These are phyloP conservation scores for Casuarina equisetifolia DNA, from an alignment of 306 rosid species.

Conservation along the genomic window DNA sequence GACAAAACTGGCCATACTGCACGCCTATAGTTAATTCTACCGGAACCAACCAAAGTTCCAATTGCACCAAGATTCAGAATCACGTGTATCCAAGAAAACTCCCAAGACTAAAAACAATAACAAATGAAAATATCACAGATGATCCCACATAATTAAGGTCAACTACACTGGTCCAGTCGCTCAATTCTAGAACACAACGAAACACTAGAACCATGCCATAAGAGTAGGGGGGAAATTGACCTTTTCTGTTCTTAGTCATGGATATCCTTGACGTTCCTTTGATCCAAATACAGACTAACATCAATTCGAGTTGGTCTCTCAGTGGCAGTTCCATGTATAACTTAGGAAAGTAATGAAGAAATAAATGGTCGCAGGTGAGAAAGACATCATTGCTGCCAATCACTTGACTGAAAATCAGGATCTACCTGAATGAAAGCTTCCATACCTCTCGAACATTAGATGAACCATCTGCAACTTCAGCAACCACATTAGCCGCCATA, in stretches of 20 bases:
- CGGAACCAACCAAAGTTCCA: background rate
- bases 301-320: background rate
- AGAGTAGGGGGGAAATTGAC: background rate
- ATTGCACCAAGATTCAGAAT: too few relatives aligned
- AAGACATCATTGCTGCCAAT: background rate
- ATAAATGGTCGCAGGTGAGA: background rate
- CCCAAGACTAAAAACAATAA: background rate
- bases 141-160: background rate
- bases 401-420: constrained; percentile 10
- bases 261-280: background rate
- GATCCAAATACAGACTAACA: background rate
- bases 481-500: constrained; percentile 57
- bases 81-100: background rate
- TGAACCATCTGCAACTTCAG: constrained; percentile 92
- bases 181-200: background rate
- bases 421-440: constrained; percentile 75
- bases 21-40: background rate
- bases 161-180: background rate
- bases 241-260: too few relatives aligned
- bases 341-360: constrained; percentile 6
- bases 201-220: background rate
- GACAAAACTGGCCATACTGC: background rate
- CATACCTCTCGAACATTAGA: constrained; percentile 93
- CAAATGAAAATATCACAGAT: background rate
- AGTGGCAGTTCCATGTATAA: background rate